Percentiles rank a stretch among this genome's conserved stretches.
These are phyloP conservation scores for Fusarium cyanostomum DNA, from an alignment of 2,329 filamentous ascomycete genomes.

Conservation along the genomic window DNA sequence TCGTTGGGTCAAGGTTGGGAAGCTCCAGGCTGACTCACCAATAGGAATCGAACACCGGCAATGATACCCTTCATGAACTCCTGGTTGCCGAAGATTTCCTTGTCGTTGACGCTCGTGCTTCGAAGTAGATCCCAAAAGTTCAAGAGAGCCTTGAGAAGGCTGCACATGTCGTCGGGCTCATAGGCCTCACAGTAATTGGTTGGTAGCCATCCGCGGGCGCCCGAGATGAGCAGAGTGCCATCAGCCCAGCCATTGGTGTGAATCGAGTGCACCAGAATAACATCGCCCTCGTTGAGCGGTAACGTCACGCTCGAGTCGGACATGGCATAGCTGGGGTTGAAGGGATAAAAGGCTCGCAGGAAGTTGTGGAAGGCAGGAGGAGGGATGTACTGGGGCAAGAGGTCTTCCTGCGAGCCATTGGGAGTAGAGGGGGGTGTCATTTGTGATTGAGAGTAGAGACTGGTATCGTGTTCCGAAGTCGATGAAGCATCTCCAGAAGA, in stretches of 20 bases:
- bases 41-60: constrained; percentile 86
- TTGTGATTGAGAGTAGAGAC: constrained; percentile 63
- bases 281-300: constrained; percentile 87
- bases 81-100: constrained; percentile 85
- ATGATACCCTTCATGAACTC: constrained; percentile 96
- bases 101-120: constrained; percentile 78
- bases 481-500: constrained; percentile 45
- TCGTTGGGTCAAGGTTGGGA: background rate
- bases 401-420: constrained; percentile 71
- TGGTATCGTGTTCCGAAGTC: constrained; percentile 47
- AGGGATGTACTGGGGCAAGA: constrained; percentile 53
- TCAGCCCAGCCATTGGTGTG: constrained; percentile 99
- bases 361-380: constrained; percentile 90
- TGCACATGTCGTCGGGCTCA: constrained; percentile 86
- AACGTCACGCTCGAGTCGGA: constrained; percentile 89
- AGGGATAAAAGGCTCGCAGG: constrained; percentile 91
- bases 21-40: constrained; percentile 68
- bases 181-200: constrained; percentile 99
- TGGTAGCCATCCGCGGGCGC: constrained; percentile 91
- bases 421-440: constrained; percentile 84
- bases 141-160: constrained; percentile 83
- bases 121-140: constrained; percentile 93
- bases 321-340: constrained; percentile 80
- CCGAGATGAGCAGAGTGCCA: constrained; percentile 86
- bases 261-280: constrained; percentile 93